These are phyloP conservation scores for Rhododendron henanense DNA, from an alignment of 148 eudicot genomes.

Conservation along the genomic window DNA sequence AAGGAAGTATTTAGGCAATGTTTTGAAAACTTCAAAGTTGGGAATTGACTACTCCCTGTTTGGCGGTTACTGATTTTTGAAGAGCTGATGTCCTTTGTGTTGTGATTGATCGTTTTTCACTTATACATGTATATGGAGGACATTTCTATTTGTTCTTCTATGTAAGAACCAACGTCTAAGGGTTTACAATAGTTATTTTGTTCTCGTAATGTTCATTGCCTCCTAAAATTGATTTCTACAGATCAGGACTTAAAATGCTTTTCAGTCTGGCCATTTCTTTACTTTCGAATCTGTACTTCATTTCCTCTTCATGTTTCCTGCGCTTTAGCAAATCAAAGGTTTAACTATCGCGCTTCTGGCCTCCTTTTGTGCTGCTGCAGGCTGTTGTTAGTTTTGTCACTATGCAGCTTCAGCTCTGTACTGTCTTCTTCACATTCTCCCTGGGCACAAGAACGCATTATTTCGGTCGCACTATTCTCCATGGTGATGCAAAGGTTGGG, in stretches of 20 bases:
- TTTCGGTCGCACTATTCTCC: conserved; percentile 97
- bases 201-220: background rate
- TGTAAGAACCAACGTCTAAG: background rate
- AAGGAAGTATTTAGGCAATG: no score
- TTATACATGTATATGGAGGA: background rate
- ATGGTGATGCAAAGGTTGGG: conserved; percentile 95
- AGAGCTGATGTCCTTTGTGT: background rate
- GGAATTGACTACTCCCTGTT: no score
- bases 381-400: conserved; percentile 93
- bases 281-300: background rate
- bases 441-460: conserved; percentile 95
- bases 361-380: conserved; percentile 39
- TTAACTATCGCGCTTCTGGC: background rate
- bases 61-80: background rate
- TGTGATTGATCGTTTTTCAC: background rate
- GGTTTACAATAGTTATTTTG: background rate
- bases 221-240: background rate
- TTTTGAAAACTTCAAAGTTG: no score
- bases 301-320: conserved; percentile 4
- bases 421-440: conserved; percentile 96
- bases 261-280: background rate
- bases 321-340: background rate
- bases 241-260: background rate
- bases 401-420: conserved; percentile 92
- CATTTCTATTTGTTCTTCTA: background rate